Conservation (phyloP, 2,329 filamentous ascomycete species). For the Teratosphaeria viscida region DNA sequence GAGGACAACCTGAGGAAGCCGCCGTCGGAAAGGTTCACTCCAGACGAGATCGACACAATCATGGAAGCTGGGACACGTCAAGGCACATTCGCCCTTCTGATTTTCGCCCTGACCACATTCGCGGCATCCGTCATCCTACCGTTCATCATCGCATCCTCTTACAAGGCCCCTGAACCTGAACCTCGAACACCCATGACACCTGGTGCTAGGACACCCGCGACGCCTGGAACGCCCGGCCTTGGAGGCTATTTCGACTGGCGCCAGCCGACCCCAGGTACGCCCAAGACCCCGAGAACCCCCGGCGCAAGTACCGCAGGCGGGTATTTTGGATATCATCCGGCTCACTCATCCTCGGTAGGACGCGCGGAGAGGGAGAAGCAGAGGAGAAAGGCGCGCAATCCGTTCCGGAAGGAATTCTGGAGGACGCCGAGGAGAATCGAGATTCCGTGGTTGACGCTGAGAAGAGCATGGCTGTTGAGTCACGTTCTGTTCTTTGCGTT, state of each 20-base stretch:
- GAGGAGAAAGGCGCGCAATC: background rate
- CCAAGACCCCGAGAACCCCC: background rate
- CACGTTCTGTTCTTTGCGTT: constrained; percentile 72
- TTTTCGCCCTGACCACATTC: constrained; percentile 81
- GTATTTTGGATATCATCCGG: constrained; percentile 3
- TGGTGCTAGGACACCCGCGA: background rate
- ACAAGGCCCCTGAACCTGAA: constrained; percentile 38
- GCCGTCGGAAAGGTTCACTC: constrained; percentile 30
- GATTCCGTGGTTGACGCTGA: constrained; percentile 76
- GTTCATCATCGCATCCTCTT: constrained; percentile 75
- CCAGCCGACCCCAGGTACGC: constrained; percentile 3
- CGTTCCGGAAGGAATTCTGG: background rate
- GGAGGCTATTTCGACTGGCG: constrained; percentile 1
- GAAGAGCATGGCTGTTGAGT: constrained; percentile 75
- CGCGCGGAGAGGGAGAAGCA: background rate
- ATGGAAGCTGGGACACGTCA: constrained; percentile 80
- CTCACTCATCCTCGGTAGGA: background rate
- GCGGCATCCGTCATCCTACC: constrained; percentile 72
- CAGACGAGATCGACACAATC: constrained; percentile 62
- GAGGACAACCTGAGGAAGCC: constrained; percentile 63
- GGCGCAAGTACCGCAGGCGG: background rate
- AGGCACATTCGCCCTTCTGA: constrained; percentile 77
- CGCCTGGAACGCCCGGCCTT: background rate
- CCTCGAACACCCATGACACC: constrained; percentile 29
- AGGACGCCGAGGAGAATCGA: constrained; percentile 35